phyloP scores from a whole-genome alignment of 106 monocot species.

The Amphibolis antarctica region DNA sequence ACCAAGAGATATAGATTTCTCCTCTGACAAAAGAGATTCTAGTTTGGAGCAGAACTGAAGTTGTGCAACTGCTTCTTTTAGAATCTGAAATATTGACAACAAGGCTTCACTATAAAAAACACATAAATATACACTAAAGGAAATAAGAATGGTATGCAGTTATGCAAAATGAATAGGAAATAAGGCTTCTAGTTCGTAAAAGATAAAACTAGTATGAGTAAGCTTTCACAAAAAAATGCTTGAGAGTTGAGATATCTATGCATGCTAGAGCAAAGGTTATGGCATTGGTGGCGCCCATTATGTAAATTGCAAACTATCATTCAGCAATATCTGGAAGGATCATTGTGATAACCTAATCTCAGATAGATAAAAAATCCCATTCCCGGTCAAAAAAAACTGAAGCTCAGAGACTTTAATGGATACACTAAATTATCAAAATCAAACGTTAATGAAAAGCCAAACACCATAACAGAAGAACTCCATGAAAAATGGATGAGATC shows the following conservation, averaged over 20 bases:
- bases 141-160: neutral
- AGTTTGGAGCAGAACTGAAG: constrained; percentile 62
- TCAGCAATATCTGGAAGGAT: no score
- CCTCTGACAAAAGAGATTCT: constrained; percentile 61
- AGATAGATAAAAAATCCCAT: no score
- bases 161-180: neutral
- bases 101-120: neutral
- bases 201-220: neutral
- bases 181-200: neutral
- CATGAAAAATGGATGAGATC: no score
- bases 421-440: no score
- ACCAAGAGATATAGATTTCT: constrained; percentile 64
- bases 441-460: no score
- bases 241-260: neutral
- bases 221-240: neutral
- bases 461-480: no score
- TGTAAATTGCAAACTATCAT: no score
- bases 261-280: no score
- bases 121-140: neutral
- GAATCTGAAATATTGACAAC: constrained; percentile 25
- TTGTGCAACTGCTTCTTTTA: constrained; percentile 59
- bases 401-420: no score
- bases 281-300: no score
- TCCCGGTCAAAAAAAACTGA: no score
- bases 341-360: no score